phyloP scores from a whole-genome alignment of 2,329 filamentous ascomycete genomes.

The Hypoxylon sp. region DNA sequence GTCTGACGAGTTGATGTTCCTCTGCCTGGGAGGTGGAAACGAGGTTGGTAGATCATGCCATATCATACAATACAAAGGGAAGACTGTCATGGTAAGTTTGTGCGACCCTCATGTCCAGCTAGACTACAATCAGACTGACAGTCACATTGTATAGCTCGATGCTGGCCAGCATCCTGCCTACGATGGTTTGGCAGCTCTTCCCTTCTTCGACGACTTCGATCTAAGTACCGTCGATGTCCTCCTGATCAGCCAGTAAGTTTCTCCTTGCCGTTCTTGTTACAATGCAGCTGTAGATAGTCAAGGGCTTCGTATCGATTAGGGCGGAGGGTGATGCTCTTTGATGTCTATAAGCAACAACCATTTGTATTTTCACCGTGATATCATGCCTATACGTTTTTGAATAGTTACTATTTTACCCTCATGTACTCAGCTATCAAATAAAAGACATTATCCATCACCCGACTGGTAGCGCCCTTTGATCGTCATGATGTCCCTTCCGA shows the following conservation, averaged over 20 bases:
- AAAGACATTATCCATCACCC: slow-evolving; percentile 57
- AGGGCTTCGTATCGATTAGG: slow-evolving; percentile 48
- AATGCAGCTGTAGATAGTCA: slow-evolving; percentile 38
- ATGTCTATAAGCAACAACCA: slow-evolving; percentile 14
- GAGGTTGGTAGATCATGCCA: slow-evolving; percentile 98
- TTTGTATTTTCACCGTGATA: slow-evolving; percentile 17
- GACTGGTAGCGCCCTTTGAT: slow-evolving; percentile 51
- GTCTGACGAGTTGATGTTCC: slow-evolving; percentile 92
- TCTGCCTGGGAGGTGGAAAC: slow-evolving; percentile 94
- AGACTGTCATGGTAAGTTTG: slow-evolving; percentile 91
- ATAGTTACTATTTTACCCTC: slow-evolving; percentile 37
- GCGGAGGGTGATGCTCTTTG: slow-evolving; percentile 29
- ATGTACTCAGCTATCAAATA: slow-evolving; percentile 61
- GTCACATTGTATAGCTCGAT: slow-evolving; percentile 76
- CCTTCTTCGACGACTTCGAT: slow-evolving; percentile 99
- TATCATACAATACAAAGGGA: slow-evolving; percentile 98
- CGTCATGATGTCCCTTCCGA: slow-evolving; percentile 44
- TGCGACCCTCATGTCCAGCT: slow-evolving; percentile 26
- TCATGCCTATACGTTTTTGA: slow-evolving; percentile 20
- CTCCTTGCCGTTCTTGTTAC: slow-evolving; percentile 39
- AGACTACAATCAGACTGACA: slow-evolving; percentile 35
- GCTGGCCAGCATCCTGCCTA: slow-evolving; percentile 97
- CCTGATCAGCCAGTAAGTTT: slow-evolving; percentile 97
- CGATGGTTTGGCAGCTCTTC: slow-evolving; percentile 91
- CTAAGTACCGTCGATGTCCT: slow-evolving; percentile 97